Evolutionary conservation across 495 filamentous ascomycete species (phyloP).

Genomic region (Aspergillus indologenus): DNA sequence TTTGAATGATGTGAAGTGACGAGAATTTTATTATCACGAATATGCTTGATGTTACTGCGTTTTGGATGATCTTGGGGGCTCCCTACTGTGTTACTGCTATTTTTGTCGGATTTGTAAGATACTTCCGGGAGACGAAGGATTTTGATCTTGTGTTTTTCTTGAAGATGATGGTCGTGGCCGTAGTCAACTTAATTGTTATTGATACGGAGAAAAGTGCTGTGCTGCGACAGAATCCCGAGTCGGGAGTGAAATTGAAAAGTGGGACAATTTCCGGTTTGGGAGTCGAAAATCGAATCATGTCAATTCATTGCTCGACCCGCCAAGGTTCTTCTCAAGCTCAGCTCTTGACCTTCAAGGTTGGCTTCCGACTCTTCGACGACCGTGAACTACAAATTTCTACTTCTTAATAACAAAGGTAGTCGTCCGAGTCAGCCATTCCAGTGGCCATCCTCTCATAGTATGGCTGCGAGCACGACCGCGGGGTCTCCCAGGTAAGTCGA

Average conservation of each 20-base stretch:
- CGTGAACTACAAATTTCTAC: background rate
- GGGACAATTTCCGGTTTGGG: background rate
- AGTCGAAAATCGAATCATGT: background rate
- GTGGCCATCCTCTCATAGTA: background rate
- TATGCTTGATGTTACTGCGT: background rate
- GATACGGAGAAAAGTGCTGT: too few species aligned
- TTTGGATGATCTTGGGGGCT: background rate
- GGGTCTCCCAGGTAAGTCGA: background rate
- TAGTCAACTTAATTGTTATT: too few species aligned
- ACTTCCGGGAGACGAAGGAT: background rate
- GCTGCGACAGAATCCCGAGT: too few species aligned
- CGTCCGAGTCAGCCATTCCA: background rate
- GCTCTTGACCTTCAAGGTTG: background rate
- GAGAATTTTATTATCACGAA: constrained; percentile 8
- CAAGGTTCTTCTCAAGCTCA: background rate
- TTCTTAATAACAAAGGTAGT: too few species aligned
- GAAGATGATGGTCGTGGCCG: too few species aligned
- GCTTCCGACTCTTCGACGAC: background rate
- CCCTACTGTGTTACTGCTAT: background rate
- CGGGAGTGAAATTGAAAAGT: background rate
- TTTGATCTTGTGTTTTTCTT: too few species aligned
- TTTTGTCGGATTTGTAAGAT: background rate
- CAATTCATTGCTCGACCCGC: too few species aligned
- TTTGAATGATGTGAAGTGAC: constrained; percentile 11
- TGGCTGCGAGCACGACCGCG: background rate